Conservation (phyloP, 1,284 basidiomycete species). For the Schizopora paradoxa region DNA sequence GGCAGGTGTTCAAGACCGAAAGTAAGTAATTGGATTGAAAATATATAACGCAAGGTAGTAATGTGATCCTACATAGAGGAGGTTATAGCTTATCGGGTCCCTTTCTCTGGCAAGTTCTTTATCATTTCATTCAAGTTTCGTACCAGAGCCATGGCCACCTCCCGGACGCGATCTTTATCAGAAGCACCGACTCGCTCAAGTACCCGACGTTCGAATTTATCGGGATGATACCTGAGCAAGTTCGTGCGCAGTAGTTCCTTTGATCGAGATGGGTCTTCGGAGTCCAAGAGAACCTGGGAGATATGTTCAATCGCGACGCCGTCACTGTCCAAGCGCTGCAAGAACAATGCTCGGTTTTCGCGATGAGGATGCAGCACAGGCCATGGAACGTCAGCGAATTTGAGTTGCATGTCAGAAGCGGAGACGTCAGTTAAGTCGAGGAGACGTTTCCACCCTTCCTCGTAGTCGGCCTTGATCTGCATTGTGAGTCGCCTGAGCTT, state of each 20-base stretch:
- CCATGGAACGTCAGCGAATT: constrained; percentile 75
- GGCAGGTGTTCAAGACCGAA: too few species aligned
- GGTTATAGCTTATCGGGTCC: too few species aligned
- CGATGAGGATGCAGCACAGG: constrained; percentile 46
- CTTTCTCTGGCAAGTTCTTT: constrained; percentile 22
- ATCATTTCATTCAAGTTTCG: constrained; percentile 47
- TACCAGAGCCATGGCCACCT: constrained; percentile 71
- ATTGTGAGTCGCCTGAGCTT: constrained; percentile 38
- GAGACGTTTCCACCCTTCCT: constrained; percentile 52
- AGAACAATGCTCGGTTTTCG: constrained; percentile 19
- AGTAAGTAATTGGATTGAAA: too few species aligned
- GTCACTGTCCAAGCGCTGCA: constrained; percentile 32
- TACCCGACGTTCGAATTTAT: constrained; percentile 77
- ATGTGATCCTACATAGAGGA: too few species aligned
- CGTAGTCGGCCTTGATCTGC: constrained; percentile 49
- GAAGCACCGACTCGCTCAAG: constrained; percentile 49
- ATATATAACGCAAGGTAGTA: too few species aligned
- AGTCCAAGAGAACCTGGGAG: constrained; percentile 22
- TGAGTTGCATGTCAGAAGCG: constrained; percentile 23
- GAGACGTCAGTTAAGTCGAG: constrained; percentile 25
- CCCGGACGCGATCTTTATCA: constrained; percentile 68
- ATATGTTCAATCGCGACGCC: constrained; percentile 57
- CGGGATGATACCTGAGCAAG: constrained; percentile 78
- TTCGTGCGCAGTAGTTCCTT: constrained; percentile 68
- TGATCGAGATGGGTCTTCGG: constrained; percentile 25